Percentiles rank a stretch among this genome's conserved stretches.
These are phyloP conservation scores for Pythium inflatum DNA, from an alignment of 352 stramenopile genomes.

Conservation along the genomic window DNA sequence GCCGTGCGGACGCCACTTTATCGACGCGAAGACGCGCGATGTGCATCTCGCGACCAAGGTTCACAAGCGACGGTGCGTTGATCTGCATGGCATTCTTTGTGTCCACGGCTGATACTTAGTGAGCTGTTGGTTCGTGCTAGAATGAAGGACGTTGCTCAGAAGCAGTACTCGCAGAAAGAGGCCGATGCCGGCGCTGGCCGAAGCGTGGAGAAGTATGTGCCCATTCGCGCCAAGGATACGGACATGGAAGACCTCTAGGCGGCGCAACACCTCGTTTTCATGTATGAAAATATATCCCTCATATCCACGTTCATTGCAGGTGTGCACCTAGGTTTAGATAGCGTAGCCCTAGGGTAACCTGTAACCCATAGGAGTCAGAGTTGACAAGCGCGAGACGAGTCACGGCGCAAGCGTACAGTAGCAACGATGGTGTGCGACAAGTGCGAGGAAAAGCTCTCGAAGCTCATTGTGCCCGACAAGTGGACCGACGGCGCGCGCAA, in stretches of 20 bases:
- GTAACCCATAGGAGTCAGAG: too few species aligned
- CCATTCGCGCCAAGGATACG: constrained; percentile 46
- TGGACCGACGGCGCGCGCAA: constrained; percentile 72
- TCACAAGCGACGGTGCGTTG: constrained; percentile 77
- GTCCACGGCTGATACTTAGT: not conserved
- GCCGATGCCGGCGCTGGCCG: constrained; percentile 75
- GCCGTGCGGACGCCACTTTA: constrained; percentile 85
- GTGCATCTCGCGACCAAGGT: constrained; percentile 85
- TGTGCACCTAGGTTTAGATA: constrained; percentile 5
- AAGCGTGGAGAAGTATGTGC: constrained; percentile 72
- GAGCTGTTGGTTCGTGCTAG: constrained; percentile 34
- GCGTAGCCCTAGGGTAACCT: constrained; percentile 3
- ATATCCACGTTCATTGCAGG: not conserved
- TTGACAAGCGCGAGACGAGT: too few species aligned
- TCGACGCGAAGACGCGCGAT: constrained; percentile 77
- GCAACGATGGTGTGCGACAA: constrained; percentile 85
- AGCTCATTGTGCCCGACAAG: constrained; percentile 76
- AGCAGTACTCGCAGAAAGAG: constrained; percentile 89
- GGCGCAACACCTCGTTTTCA: not conserved
- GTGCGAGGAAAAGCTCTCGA: constrained; percentile 78
- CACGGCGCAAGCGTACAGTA: too few species aligned
- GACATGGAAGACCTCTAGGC: constrained; percentile 74
- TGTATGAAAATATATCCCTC: constrained; percentile 24
- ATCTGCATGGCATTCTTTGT: not conserved
- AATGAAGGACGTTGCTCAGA: constrained; percentile 89